Evolutionary conservation across 2,329 filamentous ascomycete species (phyloP).

Genomic region (Colletotrichum sublineola): DNA sequence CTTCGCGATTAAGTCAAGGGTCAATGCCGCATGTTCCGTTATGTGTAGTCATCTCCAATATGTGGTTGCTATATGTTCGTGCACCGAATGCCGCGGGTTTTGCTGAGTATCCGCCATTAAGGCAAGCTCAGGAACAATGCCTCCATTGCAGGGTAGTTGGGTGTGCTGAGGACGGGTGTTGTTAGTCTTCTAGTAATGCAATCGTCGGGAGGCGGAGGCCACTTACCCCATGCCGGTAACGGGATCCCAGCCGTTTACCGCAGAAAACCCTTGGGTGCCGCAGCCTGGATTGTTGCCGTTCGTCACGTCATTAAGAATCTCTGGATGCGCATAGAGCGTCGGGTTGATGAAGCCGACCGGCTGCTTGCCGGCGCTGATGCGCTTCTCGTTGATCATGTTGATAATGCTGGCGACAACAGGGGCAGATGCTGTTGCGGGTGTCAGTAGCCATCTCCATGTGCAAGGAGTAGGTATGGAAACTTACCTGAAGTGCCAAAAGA

Average conservation of each 20-base stretch:
- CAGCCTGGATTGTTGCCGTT: constrained; percentile 50
- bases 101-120: constrained; percentile 21
- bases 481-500: constrained; percentile 62
- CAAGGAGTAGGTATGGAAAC: background rate
- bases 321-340: constrained; percentile 47
- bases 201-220: background rate
- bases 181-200: background rate
- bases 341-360: constrained; percentile 46
- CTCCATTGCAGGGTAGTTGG: constrained; percentile 42
- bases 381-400: constrained; percentile 50
- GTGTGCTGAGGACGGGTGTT: constrained; percentile 29
- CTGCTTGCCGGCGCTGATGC: constrained; percentile 48
- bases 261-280: constrained; percentile 49
- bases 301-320: constrained; percentile 50
- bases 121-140: constrained; percentile 41
- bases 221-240: constrained; percentile 40
- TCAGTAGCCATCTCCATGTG: background rate
- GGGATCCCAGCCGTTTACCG: constrained; percentile 41
- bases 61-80: constrained; percentile 14
- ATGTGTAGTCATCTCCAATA: constrained; percentile 3
- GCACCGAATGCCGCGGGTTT: background rate
- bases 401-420: constrained; percentile 53
- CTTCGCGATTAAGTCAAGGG: constrained; percentile 3
- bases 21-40: background rate
- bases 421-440: constrained; percentile 46